Percentiles rank a stretch among this genome's conserved stretches.
phyloP scores from a whole-genome alignment of 2,329 filamentous ascomycete genomes.

The Colletotrichum sp. region DNA sequence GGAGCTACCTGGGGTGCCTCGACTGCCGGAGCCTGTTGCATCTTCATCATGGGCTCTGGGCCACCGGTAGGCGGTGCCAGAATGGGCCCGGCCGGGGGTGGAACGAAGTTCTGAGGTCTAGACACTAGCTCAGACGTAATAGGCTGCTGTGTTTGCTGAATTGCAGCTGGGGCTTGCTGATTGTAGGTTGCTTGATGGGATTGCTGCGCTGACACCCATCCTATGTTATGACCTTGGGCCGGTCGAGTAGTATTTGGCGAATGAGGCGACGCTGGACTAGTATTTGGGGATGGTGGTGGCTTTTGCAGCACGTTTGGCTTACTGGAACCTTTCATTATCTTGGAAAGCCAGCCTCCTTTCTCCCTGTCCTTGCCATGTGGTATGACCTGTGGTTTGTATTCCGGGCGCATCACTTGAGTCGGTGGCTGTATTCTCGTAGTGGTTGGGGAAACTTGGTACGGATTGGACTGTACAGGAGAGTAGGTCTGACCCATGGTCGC shows the following conservation, averaged over 20 bases:
- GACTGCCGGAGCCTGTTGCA: not conserved
- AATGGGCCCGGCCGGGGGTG: not conserved
- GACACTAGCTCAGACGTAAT: not conserved
- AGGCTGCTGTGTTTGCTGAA: not conserved
- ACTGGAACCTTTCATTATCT: constrained; percentile 12
- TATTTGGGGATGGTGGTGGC: not conserved
- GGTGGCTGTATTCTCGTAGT: not conserved
- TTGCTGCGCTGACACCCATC: not conserved
- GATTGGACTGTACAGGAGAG: not conserved
- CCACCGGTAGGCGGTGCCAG: not conserved
- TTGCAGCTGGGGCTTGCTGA: not conserved
- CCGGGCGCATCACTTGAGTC: not conserved
- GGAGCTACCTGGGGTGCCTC: not conserved
- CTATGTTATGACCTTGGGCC: not conserved
- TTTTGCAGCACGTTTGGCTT: constrained; percentile 15
- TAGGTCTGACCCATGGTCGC: not conserved
- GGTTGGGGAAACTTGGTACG: not conserved
- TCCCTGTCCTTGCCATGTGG: constrained; percentile 9
- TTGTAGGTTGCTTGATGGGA: not conserved
- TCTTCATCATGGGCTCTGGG: not conserved
- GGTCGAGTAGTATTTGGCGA: not conserved
- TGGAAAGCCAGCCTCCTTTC: constrained; percentile 22
- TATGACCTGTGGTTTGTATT: not conserved
- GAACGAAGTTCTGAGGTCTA: not conserved
- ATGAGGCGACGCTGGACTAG: not conserved